These are phyloP conservation scores for Trichosanthes cucumerina DNA, from an alignment of 306 rosid genomes.

Conservation along the genomic window DNA sequence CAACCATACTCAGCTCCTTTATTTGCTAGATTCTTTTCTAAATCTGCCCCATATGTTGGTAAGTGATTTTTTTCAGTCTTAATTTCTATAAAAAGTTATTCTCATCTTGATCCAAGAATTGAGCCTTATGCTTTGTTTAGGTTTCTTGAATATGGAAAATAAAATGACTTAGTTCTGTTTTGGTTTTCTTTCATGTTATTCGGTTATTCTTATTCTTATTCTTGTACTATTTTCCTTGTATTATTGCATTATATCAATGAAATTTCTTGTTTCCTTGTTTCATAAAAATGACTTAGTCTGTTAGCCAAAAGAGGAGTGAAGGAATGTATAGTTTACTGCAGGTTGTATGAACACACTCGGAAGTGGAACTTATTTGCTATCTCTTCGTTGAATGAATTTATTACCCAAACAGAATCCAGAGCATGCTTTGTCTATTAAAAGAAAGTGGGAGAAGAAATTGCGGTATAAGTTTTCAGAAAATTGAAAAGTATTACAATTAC, in stretches of 20 bases:
- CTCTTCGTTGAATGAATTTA: neutral
- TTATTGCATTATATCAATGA: too few species aligned
- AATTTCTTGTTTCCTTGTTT: too few species aligned
- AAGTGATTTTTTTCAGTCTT: neutral
- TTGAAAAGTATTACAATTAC: neutral
- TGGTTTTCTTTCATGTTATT: too few species aligned
- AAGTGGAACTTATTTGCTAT: neutral
- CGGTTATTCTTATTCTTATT: too few species aligned
- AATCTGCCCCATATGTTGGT: neutral
- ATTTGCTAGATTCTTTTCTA: conserved; percentile 12
- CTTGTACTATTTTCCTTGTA: too few species aligned
- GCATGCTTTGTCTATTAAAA: neutral
- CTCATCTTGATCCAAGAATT: neutral
- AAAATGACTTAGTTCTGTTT: neutral
- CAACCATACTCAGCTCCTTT: conserved; percentile 1
- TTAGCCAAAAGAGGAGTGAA: neutral
- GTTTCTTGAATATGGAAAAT: neutral
- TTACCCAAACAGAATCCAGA: neutral
- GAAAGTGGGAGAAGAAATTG: neutral
- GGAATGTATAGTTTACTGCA: neutral
- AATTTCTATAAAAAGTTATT: neutral
- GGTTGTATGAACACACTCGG: neutral
- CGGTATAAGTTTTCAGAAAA: neutral
- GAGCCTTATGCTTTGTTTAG: neutral
- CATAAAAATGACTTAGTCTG: neutral